Conservation (phyloP, 2,329 filamentous ascomycete genomes). For the Thielaviopsis ethacetica region DNA sequence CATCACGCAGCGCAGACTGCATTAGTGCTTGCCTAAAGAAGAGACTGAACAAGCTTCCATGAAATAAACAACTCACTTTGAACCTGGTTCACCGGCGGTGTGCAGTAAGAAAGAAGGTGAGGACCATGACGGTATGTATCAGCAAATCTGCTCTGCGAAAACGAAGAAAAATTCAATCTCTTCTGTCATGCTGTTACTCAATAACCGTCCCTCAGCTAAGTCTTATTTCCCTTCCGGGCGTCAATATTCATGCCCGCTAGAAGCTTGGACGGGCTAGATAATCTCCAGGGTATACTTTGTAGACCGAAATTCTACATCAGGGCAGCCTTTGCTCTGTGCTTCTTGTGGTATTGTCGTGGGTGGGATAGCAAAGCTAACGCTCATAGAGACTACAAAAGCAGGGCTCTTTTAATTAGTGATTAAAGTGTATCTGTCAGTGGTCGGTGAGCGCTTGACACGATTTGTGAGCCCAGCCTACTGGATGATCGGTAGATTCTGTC, state of each 20-base stretch:
- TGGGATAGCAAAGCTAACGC: neutral
- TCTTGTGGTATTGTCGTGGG: neutral
- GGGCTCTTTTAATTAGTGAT: neutral
- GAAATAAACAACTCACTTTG: neutral
- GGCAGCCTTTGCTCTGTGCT: neutral
- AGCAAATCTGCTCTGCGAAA: neutral
- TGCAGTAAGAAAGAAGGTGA: neutral
- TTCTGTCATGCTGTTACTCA: neutral
- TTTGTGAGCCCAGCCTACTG: no score
- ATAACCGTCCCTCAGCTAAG: neutral
- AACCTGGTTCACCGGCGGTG: neutral
- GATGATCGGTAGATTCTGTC: neutral
- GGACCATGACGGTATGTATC: neutral
- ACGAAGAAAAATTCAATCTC: neutral
- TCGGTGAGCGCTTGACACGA: neutral
- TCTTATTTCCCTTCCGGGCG: neutral
- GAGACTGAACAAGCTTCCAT: neutral
- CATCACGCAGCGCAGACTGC: neutral
- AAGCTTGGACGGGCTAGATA: neutral
- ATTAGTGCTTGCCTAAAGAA: neutral
- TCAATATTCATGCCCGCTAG: neutral
- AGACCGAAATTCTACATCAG: neutral
- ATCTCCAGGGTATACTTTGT: neutral
- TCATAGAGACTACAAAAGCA: neutral
- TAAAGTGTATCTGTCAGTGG: neutral